Percentiles rank a stretch among this genome's conserved stretches.
phyloP scores from a whole-genome alignment of 2,329 filamentous ascomycete species.

The Pestalotiopsis sp. region DNA sequence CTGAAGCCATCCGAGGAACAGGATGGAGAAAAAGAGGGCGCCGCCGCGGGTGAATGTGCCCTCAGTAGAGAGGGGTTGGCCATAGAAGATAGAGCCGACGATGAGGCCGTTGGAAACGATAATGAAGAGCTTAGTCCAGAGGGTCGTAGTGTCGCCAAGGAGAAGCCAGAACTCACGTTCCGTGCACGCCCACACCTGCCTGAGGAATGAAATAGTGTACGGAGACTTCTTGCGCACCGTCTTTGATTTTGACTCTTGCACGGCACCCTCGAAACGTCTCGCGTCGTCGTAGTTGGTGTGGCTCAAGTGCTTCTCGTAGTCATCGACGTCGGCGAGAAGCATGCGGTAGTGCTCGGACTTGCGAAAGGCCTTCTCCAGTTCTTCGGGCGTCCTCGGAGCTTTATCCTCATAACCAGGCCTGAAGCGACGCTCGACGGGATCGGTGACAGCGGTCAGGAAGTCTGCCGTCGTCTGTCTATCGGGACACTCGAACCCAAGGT shows the following conservation, averaged over 20 bases:
- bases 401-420: constrained; percentile 52
- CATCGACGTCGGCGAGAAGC: constrained; percentile 62
- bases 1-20: constrained; percentile 68
- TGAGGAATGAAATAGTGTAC: constrained; percentile 75
- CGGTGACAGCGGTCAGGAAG: constrained; percentile 67
- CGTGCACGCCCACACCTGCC: constrained; percentile 71
- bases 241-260: constrained; percentile 69
- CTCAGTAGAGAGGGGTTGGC: constrained; percentile 58
- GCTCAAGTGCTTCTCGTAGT: constrained; percentile 46
- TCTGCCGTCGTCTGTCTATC: constrained; percentile 66
- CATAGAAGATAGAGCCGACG: constrained; percentile 78
- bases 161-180: constrained; percentile 79
- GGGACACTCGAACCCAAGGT: constrained; percentile 63
- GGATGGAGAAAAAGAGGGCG: constrained; percentile 50
- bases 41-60: constrained; percentile 64
- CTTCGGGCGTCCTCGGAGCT: constrained; percentile 30
- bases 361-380: constrained; percentile 55
- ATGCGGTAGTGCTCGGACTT: constrained; percentile 62
- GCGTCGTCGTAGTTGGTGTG: constrained; percentile 62
- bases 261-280: constrained; percentile 65
- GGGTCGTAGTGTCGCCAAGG: constrained; percentile 71
- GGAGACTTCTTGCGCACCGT: constrained; percentile 69
- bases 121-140: constrained; percentile 80
- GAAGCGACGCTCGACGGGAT: constrained; percentile 61
- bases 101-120: constrained; percentile 75